phyloP scores from a whole-genome alignment of 306 rosid genomes.

The Cicer pinnatifidum region DNA sequence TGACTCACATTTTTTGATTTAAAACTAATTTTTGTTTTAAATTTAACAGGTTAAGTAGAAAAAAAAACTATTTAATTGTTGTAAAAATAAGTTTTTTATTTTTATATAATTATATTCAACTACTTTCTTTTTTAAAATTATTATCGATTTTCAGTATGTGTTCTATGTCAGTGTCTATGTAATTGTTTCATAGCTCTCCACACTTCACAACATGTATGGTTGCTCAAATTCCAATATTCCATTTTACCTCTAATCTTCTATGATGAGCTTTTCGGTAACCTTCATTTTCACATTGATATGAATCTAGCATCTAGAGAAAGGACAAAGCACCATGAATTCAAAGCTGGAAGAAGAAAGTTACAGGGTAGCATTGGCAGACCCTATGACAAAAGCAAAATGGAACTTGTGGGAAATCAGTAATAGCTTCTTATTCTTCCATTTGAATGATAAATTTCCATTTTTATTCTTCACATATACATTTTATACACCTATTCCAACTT shows the following conservation, averaged over 20 bases:
- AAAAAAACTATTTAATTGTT: slow-evolving; percentile 4
- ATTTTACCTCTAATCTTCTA: slow-evolving; percentile 27
- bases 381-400: slow-evolving; percentile 42
- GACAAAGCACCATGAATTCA: slow-evolving; percentile 34
- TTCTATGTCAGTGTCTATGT: no score
- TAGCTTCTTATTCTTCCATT: slow-evolving; percentile 46
- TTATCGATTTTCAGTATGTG: no score
- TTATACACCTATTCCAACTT: slow-evolving; percentile 41
- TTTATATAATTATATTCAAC: no score
- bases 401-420: slow-evolving; percentile 26
- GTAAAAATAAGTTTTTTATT: slow-evolving; percentile 14
- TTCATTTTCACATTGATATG: slow-evolving; percentile 36
- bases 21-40: not conserved
- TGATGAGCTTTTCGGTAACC: slow-evolving; percentile 1
- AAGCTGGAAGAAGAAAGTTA: slow-evolving; percentile 46
- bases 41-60: not conserved
- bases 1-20: not conserved
- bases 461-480: slow-evolving; percentile 33
- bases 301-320: slow-evolving; percentile 32
- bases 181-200: not conserved
- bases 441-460: slow-evolving; percentile 43
- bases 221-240: slow-evolving; percentile 33
- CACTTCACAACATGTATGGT: not conserved
- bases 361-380: slow-evolving; percentile 33
- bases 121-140: no score